Evolutionary conservation across 208 protist species (phyloP).

Genomic region (Acanthamoeba rhysodes): DNA sequence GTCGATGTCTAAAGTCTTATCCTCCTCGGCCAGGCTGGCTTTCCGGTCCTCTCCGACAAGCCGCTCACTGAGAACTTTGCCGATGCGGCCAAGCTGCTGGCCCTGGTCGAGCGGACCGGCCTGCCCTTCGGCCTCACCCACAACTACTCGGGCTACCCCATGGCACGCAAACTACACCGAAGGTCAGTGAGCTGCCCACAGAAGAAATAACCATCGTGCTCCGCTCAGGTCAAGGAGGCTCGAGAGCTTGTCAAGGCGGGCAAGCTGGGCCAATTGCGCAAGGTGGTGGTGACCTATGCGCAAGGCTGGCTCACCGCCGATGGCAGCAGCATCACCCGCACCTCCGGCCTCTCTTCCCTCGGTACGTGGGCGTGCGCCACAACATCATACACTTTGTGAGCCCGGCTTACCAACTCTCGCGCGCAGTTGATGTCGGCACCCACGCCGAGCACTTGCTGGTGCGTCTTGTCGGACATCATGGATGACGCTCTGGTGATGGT

Average conservation of each 20-base stretch:
- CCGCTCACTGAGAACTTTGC: neutral
- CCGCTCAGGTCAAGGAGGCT: conserved; percentile 1
- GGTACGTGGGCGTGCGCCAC: neutral
- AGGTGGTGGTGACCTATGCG: conserved; percentile 2
- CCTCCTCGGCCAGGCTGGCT: neutral
- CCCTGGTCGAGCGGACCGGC: neutral
- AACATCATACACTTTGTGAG: too few relatives aligned
- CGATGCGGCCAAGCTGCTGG: neutral
- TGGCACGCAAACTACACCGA: neutral
- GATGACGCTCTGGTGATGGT: too few relatives aligned
- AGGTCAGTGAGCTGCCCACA: neutral
- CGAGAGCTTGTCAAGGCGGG: neutral
- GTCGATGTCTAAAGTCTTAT: neutral
- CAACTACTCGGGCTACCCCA: conserved; percentile 16
- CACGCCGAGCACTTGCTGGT: conserved; percentile 15
- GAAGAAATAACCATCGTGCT: neutral
- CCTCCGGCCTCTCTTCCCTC: neutral
- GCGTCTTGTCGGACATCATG: neutral
- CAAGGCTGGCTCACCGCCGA: conserved; percentile 22
- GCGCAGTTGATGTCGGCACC: conserved; percentile 5
- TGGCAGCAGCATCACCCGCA: neutral
- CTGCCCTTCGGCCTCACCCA: conserved; percentile 10
- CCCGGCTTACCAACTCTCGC: neutral
- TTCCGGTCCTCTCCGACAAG: conserved; percentile 6
- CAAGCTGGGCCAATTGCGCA: conserved; percentile 7